A percentile compares a stretch with the other conserved stretches of the same genome.
phyloP scores from a whole-genome alignment of 2,329 filamentous ascomycete genomes.

The Colletotrichum simmondsii region DNA sequence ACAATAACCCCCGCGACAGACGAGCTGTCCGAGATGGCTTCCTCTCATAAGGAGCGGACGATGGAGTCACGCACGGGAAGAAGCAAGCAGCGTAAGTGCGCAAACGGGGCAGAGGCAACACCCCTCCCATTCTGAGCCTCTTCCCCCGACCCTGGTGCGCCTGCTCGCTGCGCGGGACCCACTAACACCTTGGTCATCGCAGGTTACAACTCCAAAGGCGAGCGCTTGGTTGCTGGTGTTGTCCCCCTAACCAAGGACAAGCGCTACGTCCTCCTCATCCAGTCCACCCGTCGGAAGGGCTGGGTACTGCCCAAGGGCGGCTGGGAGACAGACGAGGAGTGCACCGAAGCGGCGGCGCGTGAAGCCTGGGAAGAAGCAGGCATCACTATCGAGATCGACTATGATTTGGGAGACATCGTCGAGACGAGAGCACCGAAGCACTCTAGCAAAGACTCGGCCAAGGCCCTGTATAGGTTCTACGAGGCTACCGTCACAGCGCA shows the following conservation, averaged over 20 bases:
- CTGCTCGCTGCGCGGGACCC: conserved; percentile 38
- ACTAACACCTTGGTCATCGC: conserved; percentile 50
- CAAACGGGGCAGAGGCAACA: conserved; percentile 26
- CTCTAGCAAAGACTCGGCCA: conserved; percentile 68
- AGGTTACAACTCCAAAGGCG: conserved; percentile 94
- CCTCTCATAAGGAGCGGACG: conserved; percentile 54
- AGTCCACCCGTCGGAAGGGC: conserved; percentile 88
- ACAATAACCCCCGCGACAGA: conserved; percentile 15
- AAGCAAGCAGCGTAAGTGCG: conserved; percentile 81
- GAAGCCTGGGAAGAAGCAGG: conserved; percentile 99
- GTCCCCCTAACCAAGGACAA: conserved; percentile 90
- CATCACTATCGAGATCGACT: conserved; percentile 85
- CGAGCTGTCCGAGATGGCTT: conserved; percentile 32
- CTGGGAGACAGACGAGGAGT: conserved; percentile 95
- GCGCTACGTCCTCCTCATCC: conserved; percentile 89
- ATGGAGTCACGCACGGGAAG: conserved; percentile 83
- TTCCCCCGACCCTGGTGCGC: conserved; percentile 31
- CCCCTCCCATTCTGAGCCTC: conserved; percentile 13
- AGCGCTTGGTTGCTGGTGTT: conserved; percentile 93
- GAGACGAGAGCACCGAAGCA: conserved; percentile 86
- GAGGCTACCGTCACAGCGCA: conserved; percentile 90
- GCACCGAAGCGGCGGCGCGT: conserved; percentile 81
- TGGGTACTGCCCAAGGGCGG: conserved; percentile 99
- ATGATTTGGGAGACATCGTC: conserved; percentile 86
- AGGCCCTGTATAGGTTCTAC: conserved; percentile 81